Conservation (phyloP, 768 basidiomycete genomes). For the Xerocomellus dryophilus region DNA sequence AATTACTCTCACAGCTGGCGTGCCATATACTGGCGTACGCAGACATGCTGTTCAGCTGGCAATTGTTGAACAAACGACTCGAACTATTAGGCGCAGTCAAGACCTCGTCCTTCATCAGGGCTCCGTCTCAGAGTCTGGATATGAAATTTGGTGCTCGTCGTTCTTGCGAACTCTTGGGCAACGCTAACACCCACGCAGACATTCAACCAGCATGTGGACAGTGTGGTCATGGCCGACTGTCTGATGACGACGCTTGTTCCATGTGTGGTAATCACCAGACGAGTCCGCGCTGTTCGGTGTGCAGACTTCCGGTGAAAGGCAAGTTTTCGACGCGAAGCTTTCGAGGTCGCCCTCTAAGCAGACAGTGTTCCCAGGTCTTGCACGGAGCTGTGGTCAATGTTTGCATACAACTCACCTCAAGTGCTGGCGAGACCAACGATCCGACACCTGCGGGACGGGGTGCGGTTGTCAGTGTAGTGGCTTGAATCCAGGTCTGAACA, state of each 20-base stretch:
- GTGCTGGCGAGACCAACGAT: constrained; percentile 49
- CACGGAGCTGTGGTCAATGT: constrained; percentile 58
- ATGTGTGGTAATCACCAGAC: constrained; percentile 42
- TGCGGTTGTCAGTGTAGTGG: constrained; percentile 62
- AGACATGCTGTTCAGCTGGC: constrained; percentile 73
- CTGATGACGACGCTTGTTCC: constrained; percentile 40
- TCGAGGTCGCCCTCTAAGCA: background rate
- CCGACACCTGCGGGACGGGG: constrained; percentile 60
- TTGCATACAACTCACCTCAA: constrained; percentile 63
- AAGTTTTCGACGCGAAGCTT: constrained; percentile 7
- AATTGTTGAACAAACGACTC: constrained; percentile 62
- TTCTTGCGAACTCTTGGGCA: constrained; percentile 1
- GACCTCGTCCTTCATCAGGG: constrained; percentile 24
- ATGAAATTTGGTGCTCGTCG: constrained; percentile 35
- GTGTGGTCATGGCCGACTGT: constrained; percentile 38
- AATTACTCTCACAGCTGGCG: constrained; percentile 40
- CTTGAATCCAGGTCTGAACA: background rate
- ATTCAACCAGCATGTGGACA: constrained; percentile 46
- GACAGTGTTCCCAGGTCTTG: constrained; percentile 46
- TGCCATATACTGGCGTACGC: constrained; percentile 69
- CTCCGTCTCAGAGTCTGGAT: constrained; percentile 29
- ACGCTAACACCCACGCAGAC: constrained; percentile 31
- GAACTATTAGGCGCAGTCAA: constrained; percentile 70
- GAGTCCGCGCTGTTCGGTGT: constrained; percentile 62
- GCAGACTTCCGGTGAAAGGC: constrained; percentile 77